Base-by-base conservation (phyloP, 768 basidiomycete species). In the Leccinum boreale region DNA sequence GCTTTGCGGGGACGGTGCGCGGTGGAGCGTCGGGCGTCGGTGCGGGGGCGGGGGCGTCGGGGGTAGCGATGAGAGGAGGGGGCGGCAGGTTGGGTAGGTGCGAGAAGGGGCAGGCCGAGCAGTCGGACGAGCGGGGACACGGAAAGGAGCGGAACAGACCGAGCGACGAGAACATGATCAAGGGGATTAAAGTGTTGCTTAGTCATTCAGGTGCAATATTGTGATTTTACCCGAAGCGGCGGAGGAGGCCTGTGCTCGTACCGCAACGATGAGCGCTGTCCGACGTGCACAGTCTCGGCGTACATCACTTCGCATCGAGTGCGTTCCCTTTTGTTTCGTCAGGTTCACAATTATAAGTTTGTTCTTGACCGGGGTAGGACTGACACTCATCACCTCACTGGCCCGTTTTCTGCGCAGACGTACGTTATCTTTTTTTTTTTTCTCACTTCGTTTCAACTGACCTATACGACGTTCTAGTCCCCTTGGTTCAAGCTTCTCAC, bases 41-140 rank as follows among this genome's bases (percentile, higher is more conserved):
- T 1, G 17, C 58, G 26, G 19, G 62, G 23, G 33, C 23, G 36
- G 66, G 52, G 28, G 67, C 19, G 62, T 52, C 65, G 50, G 67
- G 51, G 11, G 55, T 58, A 0, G 49, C 42, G 36, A 62, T 53
- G 19, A 60, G 52, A n/a, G 65, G 58, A 21, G 73, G 59, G 33
- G 65, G 63, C 21, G 73, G 70, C 0, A 71, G 71, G 11, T 77
- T 61, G 8, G 68, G 50, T 0, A 72, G 67, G 68, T 92, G 92
- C 19, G 86, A 87, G 72, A 87, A 92, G 15, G 89, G 61, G 69
- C 92, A 94, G 26, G n/a, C 15, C 33, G 74, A 66, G 67, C 90
- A 91, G 39, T 70, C 57, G 3, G 65, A 50, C 55, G 55, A 65
- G 26, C 84, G 78, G 5, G 90, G 90, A 74, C 90, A 92, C 8